A percentile compares a stretch with the other conserved stretches of the same genome.
phyloP scores from a whole-genome alignment of 208 protist genomes.

The Balamuthia mandrillaris region DNA sequence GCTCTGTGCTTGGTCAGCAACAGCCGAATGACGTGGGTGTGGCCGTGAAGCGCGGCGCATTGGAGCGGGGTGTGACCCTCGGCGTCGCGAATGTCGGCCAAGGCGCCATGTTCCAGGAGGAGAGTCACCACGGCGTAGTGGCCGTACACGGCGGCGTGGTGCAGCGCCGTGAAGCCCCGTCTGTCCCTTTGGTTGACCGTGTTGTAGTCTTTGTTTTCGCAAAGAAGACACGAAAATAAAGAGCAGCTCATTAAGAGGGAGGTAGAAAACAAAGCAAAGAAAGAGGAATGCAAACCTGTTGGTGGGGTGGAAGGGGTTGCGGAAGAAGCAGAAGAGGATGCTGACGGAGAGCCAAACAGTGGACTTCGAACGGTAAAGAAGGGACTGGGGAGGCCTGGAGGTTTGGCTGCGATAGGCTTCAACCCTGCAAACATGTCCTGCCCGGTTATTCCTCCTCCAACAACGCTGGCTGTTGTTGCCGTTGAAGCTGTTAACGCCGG shows the following conservation, averaged over 20 bases:
- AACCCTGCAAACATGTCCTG: no score
- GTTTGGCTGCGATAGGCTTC: no score
- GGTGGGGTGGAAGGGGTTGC: no score
- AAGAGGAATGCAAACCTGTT: no score
- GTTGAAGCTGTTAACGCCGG: no score
- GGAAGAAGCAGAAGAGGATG: no score
- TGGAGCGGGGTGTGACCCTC: neutral
- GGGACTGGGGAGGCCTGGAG: no score
- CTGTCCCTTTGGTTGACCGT: neutral
- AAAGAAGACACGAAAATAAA: neutral
- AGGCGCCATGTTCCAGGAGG: neutral
- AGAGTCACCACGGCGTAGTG: neutral
- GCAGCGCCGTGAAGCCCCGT: neutral
- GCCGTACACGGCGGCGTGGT: conserved; percentile 11
- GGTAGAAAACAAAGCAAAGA: no score
- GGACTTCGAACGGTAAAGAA: no score
- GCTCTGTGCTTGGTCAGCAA: neutral
- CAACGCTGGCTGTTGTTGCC: no score
- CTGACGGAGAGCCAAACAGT: no score
- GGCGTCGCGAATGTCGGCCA: neutral
- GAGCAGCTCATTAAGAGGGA: neutral
- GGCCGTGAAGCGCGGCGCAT: neutral
- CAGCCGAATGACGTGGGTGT: neutral
- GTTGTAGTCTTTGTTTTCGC: neutral
- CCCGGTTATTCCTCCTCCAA: no score